These are phyloP conservation scores for Astrocystis sublimbata DNA, from an alignment of 495 filamentous ascomycete genomes.

Conservation along the genomic window DNA sequence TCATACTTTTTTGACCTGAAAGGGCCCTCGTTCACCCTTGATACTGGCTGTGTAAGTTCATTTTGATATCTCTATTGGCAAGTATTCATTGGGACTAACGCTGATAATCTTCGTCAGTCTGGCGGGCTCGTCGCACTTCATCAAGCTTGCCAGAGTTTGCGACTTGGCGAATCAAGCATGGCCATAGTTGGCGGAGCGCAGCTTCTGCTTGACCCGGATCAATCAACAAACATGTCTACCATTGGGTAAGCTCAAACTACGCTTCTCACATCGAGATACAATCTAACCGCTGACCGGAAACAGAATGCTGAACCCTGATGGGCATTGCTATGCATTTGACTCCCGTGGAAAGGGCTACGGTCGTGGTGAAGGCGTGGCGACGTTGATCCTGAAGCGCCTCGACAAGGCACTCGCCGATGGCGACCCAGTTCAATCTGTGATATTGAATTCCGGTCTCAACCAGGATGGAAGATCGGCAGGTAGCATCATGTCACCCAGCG, in stretches of 20 bases:
- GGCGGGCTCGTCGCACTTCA: slow-evolving; percentile 48
- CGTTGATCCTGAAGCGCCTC: slow-evolving; percentile 52
- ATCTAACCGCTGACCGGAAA: neutral
- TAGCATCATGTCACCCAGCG: slow-evolving; percentile 16
- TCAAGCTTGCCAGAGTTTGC: slow-evolving; percentile 49
- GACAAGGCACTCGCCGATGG: slow-evolving; percentile 50
- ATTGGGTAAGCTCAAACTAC: neutral
- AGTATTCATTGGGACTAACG: neutral
- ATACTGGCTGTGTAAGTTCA: slow-evolving; percentile 55
- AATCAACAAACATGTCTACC: slow-evolving; percentile 18
- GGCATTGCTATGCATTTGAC: slow-evolving; percentile 39
- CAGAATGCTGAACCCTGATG: slow-evolving; percentile 34
- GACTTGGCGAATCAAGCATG: slow-evolving; percentile 34
- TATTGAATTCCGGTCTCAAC: slow-evolving; percentile 52
- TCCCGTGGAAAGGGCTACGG: slow-evolving; percentile 41
- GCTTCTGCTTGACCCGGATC: slow-evolving; percentile 24
- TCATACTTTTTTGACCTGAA: slow-evolving; percentile 50
- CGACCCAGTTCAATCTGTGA: slow-evolving; percentile 57
- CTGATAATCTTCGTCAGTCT: neutral
- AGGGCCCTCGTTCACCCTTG: slow-evolving; percentile 48
- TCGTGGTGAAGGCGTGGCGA: slow-evolving; percentile 40
- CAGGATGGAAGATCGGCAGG: slow-evolving; percentile 51
- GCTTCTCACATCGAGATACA: neutral
- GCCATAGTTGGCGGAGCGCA: slow-evolving; percentile 27
- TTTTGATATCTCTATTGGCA: slow-evolving; percentile 37